Percentiles rank a stretch among this genome's conserved stretches.
Conservation (phyloP, 2,329 filamentous ascomycete genomes). For the Akanthomyces dipterigenus region DNA sequence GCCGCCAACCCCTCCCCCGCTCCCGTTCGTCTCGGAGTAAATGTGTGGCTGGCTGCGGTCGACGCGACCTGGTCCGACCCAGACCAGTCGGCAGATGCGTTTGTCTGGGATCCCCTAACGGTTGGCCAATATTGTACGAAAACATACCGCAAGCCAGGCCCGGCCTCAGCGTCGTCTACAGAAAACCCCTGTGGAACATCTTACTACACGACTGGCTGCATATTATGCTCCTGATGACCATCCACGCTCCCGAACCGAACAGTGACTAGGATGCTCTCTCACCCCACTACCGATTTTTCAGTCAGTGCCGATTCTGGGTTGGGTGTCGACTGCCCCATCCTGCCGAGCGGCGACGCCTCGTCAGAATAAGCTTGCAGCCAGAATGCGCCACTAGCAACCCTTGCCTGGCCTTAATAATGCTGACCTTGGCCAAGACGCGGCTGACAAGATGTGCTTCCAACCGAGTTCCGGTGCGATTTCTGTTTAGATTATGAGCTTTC, state of each 20-base stretch:
- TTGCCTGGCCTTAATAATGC: constrained; percentile 3
- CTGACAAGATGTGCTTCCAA: background rate
- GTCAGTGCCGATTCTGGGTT: constrained; percentile 1
- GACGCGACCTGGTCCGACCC: background rate
- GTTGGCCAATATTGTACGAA: background rate
- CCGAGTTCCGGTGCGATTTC: background rate
- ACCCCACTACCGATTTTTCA: background rate
- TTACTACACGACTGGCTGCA: background rate
- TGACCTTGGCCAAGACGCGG: constrained; percentile 3
- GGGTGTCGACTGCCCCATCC: background rate
- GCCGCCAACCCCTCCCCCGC: background rate
- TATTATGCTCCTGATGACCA: background rate
- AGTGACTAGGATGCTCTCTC: background rate
- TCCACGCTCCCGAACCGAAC: background rate
- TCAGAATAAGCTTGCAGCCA: background rate
- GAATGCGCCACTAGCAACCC: background rate
- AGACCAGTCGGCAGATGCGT: constrained; percentile 3
- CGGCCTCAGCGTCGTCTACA: background rate
- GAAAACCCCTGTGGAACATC: background rate
- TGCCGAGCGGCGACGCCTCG: background rate
- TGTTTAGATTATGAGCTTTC: background rate
- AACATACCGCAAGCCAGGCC: background rate
- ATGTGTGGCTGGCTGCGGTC: background rate
- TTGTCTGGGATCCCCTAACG: background rate
- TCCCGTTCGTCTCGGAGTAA: constrained; percentile 6